Evolutionary conservation across 768 basidiomycete species (phyloP).

Genomic region (Cyclocybe aegerita): DNA sequence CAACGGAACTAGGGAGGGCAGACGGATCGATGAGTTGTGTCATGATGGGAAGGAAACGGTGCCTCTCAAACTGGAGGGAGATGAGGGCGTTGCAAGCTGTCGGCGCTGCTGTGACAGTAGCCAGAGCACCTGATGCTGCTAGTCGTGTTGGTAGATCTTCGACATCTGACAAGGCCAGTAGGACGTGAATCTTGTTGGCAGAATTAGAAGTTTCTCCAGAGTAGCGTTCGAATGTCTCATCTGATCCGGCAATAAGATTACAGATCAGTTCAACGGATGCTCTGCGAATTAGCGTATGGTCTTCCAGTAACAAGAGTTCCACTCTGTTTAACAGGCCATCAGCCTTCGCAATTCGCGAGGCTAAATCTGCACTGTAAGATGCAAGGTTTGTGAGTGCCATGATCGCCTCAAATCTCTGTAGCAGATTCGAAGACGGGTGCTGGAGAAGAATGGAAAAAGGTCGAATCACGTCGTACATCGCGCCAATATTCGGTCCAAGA

Average conservation of each 20-base stretch:
- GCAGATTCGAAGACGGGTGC: slow-evolving; percentile 62
- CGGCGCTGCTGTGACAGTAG: slow-evolving; percentile 67
- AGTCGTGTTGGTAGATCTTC: slow-evolving; percentile 82
- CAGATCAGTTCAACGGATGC: slow-evolving; percentile 91
- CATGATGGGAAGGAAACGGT: slow-evolving; percentile 64
- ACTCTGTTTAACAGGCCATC: slow-evolving; percentile 62
- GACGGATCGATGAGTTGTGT: slow-evolving; percentile 67
- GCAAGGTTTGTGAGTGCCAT: slow-evolving; percentile 98
- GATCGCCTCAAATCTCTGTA: slow-evolving; percentile 89
- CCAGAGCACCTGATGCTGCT: slow-evolving; percentile 90
- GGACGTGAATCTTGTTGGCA: slow-evolving; percentile 71
- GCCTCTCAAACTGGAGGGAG: slow-evolving; percentile 62
- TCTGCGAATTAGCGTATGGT: slow-evolving; percentile 77
- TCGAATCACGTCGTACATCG: slow-evolving; percentile 78
- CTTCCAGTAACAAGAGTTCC: slow-evolving; percentile 78
- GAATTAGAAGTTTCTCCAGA: slow-evolving; percentile 42
- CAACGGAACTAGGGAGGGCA: slow-evolving; percentile 28
- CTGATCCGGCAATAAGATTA: slow-evolving; percentile 82
- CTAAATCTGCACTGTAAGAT: slow-evolving; percentile 66
- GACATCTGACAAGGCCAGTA: slow-evolving; percentile 84
- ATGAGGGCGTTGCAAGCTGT: slow-evolving; percentile 62
- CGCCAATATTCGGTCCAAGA: slow-evolving; percentile 81
- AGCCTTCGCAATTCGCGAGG: slow-evolving; percentile 63
- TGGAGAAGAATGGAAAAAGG: slow-evolving; percentile 76
- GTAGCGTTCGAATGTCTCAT: slow-evolving; percentile 74